Percentiles rank a stretch among this genome's conserved stretches.
Conservation (phyloP, 306 rosid genomes). For the Urtica urens region DNA sequence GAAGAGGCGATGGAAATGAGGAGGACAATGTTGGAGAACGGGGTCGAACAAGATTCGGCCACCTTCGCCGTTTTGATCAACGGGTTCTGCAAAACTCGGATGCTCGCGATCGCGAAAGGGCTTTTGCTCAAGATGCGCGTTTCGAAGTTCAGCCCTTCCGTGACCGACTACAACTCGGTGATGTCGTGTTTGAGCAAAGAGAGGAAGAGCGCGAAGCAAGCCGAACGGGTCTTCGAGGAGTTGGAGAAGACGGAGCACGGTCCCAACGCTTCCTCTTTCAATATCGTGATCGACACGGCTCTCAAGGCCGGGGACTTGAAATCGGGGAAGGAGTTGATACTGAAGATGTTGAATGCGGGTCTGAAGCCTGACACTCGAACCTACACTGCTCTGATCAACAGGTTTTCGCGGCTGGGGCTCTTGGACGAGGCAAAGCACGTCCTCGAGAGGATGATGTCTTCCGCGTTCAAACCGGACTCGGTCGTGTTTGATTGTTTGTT, state of each 20-base stretch:
- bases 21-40: slow-evolving; percentile 39
- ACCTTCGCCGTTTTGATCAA: slow-evolving; percentile 51
- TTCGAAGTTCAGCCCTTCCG: slow-evolving; percentile 45
- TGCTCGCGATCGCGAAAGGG: slow-evolving; percentile 63
- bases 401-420: slow-evolving; percentile 46
- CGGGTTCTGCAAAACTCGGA: slow-evolving; percentile 74
- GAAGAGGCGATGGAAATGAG: slow-evolving; percentile 40
- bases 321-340: slow-evolving; percentile 40
- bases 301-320: slow-evolving; percentile 56
- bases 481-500: slow-evolving; percentile 57
- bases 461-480: slow-evolving; percentile 47
- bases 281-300: slow-evolving; percentile 49
- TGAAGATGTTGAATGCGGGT: slow-evolving; percentile 41
- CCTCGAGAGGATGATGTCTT: slow-evolving; percentile 47
- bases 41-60: slow-evolving; percentile 38
- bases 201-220: slow-evolving; percentile 63
- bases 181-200: slow-evolving; percentile 60
- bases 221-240: slow-evolving; percentile 55
- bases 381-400: slow-evolving; percentile 47
- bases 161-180: slow-evolving; percentile 43
- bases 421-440: slow-evolving; percentile 48
- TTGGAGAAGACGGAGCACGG: slow-evolving; percentile 29
- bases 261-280: slow-evolving; percentile 52
- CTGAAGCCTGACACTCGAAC: slow-evolving; percentile 48
- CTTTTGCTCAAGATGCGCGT: slow-evolving; percentile 41